These are phyloP conservation scores for Xylariomycetidae sp. DNA, from an alignment of 2,329 filamentous ascomycete genomes.

Conservation along the genomic window DNA sequence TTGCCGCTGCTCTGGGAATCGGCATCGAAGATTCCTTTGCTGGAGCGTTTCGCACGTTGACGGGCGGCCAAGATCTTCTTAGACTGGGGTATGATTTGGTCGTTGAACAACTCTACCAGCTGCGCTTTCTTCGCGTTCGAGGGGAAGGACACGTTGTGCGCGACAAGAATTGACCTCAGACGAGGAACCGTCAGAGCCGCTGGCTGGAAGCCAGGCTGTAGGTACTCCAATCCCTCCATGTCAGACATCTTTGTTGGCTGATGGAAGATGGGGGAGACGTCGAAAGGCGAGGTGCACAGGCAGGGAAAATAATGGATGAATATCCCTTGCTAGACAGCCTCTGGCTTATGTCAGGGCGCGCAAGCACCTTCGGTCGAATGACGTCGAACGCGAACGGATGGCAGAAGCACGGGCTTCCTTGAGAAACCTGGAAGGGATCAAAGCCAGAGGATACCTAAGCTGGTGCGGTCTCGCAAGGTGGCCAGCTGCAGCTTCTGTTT, in stretches of 20 bases:
- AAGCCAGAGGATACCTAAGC: too few relatives aligned
- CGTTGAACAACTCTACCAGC: slow-evolving; percentile 76
- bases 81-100: slow-evolving; percentile 71
- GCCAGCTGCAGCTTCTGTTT: too few relatives aligned
- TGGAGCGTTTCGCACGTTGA: slow-evolving; percentile 76
- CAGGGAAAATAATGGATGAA: too few relatives aligned
- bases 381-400: too few relatives aligned
- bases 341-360: too few relatives aligned
- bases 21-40: slow-evolving; percentile 71
- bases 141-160: slow-evolving; percentile 79
- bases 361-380: too few relatives aligned
- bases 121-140: slow-evolving; percentile 88
- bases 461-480: too few relatives aligned
- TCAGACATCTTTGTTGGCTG: slow-evolving; percentile 47
- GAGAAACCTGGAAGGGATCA: too few relatives aligned
- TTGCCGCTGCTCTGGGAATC: slow-evolving; percentile 60
- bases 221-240: slow-evolving; percentile 68
- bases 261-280: background rate
- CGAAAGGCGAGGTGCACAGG: background rate
- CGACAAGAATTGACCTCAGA: slow-evolving; percentile 84
- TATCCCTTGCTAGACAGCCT: too few relatives aligned
- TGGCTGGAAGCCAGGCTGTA: slow-evolving; percentile 82
- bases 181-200: slow-evolving; percentile 77
- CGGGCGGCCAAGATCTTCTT: slow-evolving; percentile 69
- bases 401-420: background rate